Conservation (phyloP, 2,329 filamentous ascomycete species). For the Aureobasidium vineae region DNA sequence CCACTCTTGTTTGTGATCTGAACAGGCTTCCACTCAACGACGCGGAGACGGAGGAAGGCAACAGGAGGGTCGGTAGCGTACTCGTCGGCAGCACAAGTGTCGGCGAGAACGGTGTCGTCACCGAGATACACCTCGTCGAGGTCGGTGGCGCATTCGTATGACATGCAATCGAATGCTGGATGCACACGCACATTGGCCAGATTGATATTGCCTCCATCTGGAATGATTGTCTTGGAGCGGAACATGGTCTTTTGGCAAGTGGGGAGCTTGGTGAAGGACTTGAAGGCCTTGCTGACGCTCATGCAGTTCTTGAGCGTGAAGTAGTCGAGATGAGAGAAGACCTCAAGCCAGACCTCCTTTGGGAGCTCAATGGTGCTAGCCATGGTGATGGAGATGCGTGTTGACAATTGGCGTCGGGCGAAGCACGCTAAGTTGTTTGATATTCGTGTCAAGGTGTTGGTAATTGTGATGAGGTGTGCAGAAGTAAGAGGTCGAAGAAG, state of each 20-base stretch:
- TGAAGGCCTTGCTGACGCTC: conserved; percentile 5
- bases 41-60: background rate
- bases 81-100: conserved; percentile 4
- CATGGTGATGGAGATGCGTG: background rate
- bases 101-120: background rate
- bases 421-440: background rate
- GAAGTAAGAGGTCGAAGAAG: background rate
- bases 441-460: background rate
- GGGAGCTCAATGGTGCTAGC: background rate
- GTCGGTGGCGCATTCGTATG: background rate
- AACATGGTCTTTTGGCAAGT: background rate
- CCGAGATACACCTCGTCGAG: background rate
- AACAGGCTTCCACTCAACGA: background rate
- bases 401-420: background rate
- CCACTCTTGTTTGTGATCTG: conserved; percentile 10
- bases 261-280: background rate
- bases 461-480: background rate
- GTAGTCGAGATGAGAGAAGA: conserved; percentile 3
- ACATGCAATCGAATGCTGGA: background rate
- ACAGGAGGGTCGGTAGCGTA: conserved; percentile 13
- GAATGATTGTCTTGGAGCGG: background rate
- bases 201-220: background rate
- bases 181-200: background rate
- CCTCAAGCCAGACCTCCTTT: background rate
- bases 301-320: background rate